These are phyloP conservation scores for Hydrangea macrophylla DNA, from an alignment of 148 eudicot species.

Conservation along the genomic window DNA sequence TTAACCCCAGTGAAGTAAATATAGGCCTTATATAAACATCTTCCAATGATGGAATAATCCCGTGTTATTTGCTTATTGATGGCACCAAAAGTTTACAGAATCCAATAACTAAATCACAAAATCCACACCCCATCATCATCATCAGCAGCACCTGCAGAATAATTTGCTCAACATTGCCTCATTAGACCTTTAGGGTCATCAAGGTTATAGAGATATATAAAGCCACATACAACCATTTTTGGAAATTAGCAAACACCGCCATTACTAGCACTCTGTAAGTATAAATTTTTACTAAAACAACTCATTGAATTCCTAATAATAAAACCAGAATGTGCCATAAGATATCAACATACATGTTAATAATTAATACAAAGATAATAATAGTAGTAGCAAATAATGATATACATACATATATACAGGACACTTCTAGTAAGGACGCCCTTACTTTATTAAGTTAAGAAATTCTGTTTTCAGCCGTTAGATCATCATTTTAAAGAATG, in stretches of 20 bases:
- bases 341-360: background rate
- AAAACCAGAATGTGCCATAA: background rate
- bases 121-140: background rate
- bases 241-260: too few relatives aligned
- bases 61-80: too few relatives aligned
- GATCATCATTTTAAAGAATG: too few relatives aligned
- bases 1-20: slow-evolving; percentile 21
- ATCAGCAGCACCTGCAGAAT: background rate
- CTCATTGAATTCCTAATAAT: background rate
- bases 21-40: background rate
- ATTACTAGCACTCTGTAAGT: background rate
- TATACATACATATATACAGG: too few relatives aligned
- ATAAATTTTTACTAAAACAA: background rate
- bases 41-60: too few relatives aligned
- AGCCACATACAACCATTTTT: background rate
- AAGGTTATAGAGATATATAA: background rate
- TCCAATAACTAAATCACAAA: background rate
- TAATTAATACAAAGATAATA: too few relatives aligned
- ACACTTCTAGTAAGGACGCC: too few relatives aligned
- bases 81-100: background rate
- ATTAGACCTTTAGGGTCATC: background rate
- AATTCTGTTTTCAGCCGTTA: too few relatives aligned
- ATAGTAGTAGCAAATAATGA: too few relatives aligned
- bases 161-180: background rate
- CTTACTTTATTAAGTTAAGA: too few relatives aligned